These are phyloP conservation scores for Trichoderma simmonsii DNA, from an alignment of 2,329 filamentous ascomycete species.

Conservation along the genomic window DNA sequence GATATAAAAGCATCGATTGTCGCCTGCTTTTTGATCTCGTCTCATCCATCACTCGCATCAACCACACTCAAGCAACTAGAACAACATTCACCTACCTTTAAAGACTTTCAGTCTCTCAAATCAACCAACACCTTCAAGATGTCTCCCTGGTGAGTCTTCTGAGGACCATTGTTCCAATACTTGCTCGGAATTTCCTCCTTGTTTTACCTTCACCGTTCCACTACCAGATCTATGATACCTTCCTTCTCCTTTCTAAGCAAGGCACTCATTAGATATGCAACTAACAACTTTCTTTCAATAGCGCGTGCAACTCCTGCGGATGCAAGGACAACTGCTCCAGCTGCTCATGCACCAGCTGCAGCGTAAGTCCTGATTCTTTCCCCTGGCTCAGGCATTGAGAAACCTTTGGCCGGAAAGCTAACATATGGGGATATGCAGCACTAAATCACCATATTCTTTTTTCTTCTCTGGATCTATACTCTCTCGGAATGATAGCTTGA, in stretches of 20 bases:
- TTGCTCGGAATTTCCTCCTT: not conserved
- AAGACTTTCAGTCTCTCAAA: not conserved
- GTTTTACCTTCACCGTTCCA: not conserved
- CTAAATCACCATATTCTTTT: not conserved
- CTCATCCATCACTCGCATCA: not conserved
- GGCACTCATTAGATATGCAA: not conserved
- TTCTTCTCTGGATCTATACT: not conserved
- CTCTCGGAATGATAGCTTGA: not conserved
- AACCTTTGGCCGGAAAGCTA: not conserved
- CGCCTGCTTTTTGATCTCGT: not conserved
- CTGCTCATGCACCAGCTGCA: constrained; percentile 8
- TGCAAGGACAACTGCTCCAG: constrained; percentile 4
- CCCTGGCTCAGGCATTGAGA: not conserved
- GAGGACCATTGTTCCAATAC: not conserved
- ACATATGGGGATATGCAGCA: not conserved
- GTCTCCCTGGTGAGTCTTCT: constrained; percentile 12
- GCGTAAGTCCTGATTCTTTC: not conserved
- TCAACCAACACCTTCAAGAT: not conserved
- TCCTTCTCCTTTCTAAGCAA: not conserved
- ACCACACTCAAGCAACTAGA: not conserved
- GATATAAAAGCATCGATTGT: not conserved
- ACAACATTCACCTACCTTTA: not conserved
- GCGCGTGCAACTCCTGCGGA: constrained; percentile 7
- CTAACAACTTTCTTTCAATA: not conserved
- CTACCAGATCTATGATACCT: not conserved